Evolutionary conservation across 768 basidiomycete genomes (phyloP), one percentile per base, ranked within the genome.

Genomic region (Suillus hirtellus): DNA sequence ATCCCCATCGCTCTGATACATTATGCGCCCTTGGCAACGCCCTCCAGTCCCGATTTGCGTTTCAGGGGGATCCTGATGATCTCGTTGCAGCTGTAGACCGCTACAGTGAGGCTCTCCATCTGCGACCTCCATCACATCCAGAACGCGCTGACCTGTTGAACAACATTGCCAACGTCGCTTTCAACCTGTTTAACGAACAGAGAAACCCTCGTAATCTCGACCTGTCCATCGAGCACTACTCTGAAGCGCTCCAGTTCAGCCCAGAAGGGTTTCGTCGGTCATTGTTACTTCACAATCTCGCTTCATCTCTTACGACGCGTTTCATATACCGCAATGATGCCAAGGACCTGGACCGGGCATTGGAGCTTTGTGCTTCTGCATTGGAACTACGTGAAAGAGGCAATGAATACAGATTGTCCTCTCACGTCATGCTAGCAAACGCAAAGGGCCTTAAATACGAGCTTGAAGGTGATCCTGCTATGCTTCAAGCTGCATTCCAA

Each of bases 401-500:
- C 0, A 55, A 75, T 50, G 74, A 72, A 59, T 63, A 24, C 11
- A 35, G 55, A 17, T 17, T 56, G 9, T 56, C 55, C 21, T 17
- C 55, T 56, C 38, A 40, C 4, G 21, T 24, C 21, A 21, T 56
- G 15, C 37, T 40, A 11, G 55, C 55, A 15, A 40, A 40, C 15
- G 55, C 55, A 8, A 56, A 56, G 24, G 55, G 55, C 6, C 38
- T 27, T 15, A 56, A 56, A 24, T 40, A 40, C 2, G 15, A 19
- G 9, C 55, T 40, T 11, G 38, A 27, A 19, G 62, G 68, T 14
- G 68, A 69, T n/a, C 49, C 34, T 15, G 63, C 64, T 31, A 73
- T 72, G 19, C 63, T 76, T 8, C 68, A 74, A 15, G 58, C 69
- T 8, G 68, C 75, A 46, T 68, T 78, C 38, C 63, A 64, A 5